Evolutionary conservation across 2,329 filamentous ascomycete species (phyloP), one percentile per base, ranked within the genome.

Genomic region (Monilinia vaccinii-corymbosi): DNA sequence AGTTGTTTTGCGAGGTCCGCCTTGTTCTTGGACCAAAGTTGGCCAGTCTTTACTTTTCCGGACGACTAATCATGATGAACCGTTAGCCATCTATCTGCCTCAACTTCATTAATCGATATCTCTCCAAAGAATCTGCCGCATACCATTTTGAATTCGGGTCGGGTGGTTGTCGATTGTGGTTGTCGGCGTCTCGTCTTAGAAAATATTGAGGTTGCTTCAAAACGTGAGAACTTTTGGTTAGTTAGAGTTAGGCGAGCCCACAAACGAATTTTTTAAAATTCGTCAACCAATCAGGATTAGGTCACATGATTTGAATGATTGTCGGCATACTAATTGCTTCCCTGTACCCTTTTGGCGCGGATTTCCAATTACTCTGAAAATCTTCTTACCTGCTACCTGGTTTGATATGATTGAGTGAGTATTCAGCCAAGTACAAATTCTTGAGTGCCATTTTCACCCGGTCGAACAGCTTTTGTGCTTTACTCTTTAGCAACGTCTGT

Each of bases 21-120:
- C 88, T 97, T 97, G 88, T 85, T 92, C 91, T 99, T 99, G 82
- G 85, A 86, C 94, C 94, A 97, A 79, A 99, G 91, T 81, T 89
- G 85, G 81, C 85, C 85, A 78, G 93, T 87, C 89, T 97, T 97
- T 81, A 99, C 91, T 85, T 86, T 87, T 73, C 75, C 73, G 72
- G 77, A 76, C 76, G 79, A 81, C 79, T 84, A 55, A 74, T 72
- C 75, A 64, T 75, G 73, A 74, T 69, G 58, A 69, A 70, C 70
- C 68, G 69, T 66, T 64, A 63, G 57, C 62, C 55, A 60, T 56
- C 46, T 56, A 59, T 56, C 25, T 45, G 60, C 42, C 42, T 51
- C 13, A 49, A 58, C 51, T 34, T 55, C 6, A 40, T 25, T n/a
- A 13, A 14, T 25, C 44, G 28, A 23, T 23, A n/a, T 56, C 23